Conservation (phyloP, 441 rosid genomes). For the Populus trichocarpa region DNA sequence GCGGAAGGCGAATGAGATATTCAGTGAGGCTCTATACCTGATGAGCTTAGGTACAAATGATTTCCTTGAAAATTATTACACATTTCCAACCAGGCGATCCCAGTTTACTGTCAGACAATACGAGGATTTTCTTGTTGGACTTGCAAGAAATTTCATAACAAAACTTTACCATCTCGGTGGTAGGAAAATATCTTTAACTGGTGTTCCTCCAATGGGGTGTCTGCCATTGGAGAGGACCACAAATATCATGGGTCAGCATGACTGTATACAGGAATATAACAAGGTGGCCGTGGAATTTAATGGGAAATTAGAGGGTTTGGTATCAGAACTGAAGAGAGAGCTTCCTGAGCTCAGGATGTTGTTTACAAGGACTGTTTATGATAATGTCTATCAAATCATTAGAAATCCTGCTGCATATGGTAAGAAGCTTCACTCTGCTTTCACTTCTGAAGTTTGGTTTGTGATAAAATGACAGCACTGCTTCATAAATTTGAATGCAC, state of each 20-base stretch:
- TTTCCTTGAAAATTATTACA: conserved; percentile 63
- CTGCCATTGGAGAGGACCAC: conserved; percentile 62
- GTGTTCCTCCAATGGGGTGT: conserved; percentile 73
- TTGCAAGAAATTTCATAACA: conserved; percentile 33
- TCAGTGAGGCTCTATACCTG: conserved; percentile 43
- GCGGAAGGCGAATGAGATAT: conserved; percentile 27
- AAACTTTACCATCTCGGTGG: conserved; percentile 47
- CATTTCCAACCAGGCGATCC: conserved; percentile 27
- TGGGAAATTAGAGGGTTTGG: conserved; percentile 36
- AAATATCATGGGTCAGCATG: conserved; percentile 30
- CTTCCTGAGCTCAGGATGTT: conserved; percentile 44
- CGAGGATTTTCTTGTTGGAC: conserved; percentile 45
- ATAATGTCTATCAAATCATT: conserved; percentile 35
- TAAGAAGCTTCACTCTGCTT: conserved; percentile 14
- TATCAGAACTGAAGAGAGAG: conserved; percentile 30
- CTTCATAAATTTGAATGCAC: not conserved
- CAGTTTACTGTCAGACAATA: conserved; percentile 40
- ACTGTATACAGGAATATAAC: conserved; percentile 42
- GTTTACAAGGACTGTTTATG: conserved; percentile 26
- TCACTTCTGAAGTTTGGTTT: not conserved
- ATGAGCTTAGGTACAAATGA: conserved; percentile 70
- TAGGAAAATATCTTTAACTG: conserved; percentile 48
- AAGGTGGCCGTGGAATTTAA: conserved; percentile 48
- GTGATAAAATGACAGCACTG: not conserved
- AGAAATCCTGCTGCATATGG: conserved; percentile 42